Conservation (phyloP, 495 filamentous ascomycete species). For the Sordaria brevicollis region DNA sequence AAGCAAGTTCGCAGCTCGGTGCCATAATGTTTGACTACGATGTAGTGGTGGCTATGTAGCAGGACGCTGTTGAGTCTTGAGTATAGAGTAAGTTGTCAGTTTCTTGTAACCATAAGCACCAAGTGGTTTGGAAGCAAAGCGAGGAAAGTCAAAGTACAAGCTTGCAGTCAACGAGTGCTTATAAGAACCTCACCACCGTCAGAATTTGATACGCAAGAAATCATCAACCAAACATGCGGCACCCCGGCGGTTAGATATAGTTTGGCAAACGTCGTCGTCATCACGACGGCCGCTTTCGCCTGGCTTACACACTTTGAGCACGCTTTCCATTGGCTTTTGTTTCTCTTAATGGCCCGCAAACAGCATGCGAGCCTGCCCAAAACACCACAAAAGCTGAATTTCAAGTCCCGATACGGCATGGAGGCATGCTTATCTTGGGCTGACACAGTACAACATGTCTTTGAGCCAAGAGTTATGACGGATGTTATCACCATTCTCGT, state of each 20-base stretch:
- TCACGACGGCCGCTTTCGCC: background rate
- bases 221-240: background rate
- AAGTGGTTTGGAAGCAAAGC: background rate
- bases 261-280: background rate
- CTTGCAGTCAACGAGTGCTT: background rate
- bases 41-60: background rate
- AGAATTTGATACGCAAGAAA: background rate
- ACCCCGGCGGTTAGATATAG: background rate
- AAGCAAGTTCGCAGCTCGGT: background rate
- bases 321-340: background rate
- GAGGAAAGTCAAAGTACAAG: background rate
- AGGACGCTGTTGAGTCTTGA: too few relatives aligned
- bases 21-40: background rate
- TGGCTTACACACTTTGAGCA: background rate
- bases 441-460: background rate
- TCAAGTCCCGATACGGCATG: background rate
- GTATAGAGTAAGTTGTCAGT: background rate
- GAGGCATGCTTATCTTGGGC: background rate
- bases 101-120: background rate
- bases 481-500: background rate
- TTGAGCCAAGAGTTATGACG: background rate
- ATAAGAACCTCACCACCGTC: background rate
- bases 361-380: background rate
- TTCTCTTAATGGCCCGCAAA: background rate
- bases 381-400: background rate